Evolutionary conservation across 352 stramenopile species (phyloP), one percentile per base, ranked within the genome.

Genomic region (Thalassiosira pacifica): DNA sequence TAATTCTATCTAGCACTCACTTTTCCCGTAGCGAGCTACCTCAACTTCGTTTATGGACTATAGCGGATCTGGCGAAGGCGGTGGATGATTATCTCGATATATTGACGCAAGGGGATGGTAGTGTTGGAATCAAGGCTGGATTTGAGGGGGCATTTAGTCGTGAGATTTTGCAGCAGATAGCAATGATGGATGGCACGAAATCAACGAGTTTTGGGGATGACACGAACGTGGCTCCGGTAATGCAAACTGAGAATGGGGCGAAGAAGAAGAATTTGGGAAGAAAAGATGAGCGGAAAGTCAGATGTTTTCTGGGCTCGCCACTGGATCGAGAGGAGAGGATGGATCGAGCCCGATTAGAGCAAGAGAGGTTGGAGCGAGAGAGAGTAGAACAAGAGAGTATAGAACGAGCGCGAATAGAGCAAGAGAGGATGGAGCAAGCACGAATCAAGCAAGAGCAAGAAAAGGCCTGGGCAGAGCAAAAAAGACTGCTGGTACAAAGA

Each of bases 401-500:
- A 31, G 27, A 66, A 26, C 63, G 13, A 55, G 66, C 63, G 32
- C 63, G 57, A 64, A 34, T 64, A 16, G 52, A 60, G n/a, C 52
- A 29, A 45, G 59, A 65, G 45, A 45, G 66, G 69, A 27, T 60
- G 0, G 73, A 72, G 61, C 18, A 74, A 29, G 52, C 71, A 76
- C 63, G 53, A 2, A 45, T 61, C 26, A 52, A 31, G 24, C 26
- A 65, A 76, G n/a, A 60, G 52, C 3, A 60, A 60, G 57, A 66
- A 32, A 42, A 42, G 34, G 34, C 34, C 10, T 60, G 52, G 52
- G 16, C 8, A 8, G 4, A 60, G 52, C 16, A 60, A 24, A 60
- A 60, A 8, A 1, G 52, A 31, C 8, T 60, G 16, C 19, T 57
- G 5, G 45, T 16, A 48, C 37, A 59, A 53, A 18, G 67, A 42